These are phyloP conservation scores for Tulasnella sp. DNA, from an alignment of 768 basidiomycete species.

Conservation along the genomic window DNA sequence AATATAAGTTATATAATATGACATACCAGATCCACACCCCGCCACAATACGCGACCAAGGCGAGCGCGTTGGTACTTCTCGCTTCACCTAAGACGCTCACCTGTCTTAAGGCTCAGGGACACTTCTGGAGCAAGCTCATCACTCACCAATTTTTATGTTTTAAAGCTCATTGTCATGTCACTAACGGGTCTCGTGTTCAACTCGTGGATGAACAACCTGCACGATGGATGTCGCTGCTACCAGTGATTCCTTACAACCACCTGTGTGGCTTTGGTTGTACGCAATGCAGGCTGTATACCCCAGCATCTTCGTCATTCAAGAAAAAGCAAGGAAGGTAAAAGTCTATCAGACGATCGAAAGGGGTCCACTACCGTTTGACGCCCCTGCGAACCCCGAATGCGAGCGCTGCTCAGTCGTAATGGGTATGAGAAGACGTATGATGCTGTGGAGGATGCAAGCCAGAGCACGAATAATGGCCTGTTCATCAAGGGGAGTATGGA, in stretches of 20 bases:
- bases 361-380: constrained; percentile 2
- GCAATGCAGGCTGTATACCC: constrained; percentile 10
- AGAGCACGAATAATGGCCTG: not conserved
- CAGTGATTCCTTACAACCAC: not conserved
- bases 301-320: not conserved
- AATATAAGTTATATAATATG: not conserved
- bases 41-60: not conserved
- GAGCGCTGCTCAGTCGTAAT: not conserved
- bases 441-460: constrained; percentile 3
- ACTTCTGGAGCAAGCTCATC: not conserved
- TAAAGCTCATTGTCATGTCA: not conserved
- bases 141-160: not conserved
- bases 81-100: not conserved
- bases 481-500: not conserved
- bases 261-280: constrained; percentile 7
- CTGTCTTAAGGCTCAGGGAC: not conserved
- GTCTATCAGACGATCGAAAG: constrained; percentile 4
- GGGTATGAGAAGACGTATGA: constrained; percentile 1
- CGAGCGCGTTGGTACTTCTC: not conserved
- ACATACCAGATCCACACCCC: not conserved
- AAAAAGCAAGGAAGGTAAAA: not conserved
- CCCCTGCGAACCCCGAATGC: not conserved
- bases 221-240: constrained; percentile 1
- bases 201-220: constrained; percentile 8
- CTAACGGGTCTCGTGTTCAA: constrained; percentile 6